Evolutionary conservation across 495 filamentous ascomycete species (phyloP).

Genomic region (Penicillium waksmanii): DNA sequence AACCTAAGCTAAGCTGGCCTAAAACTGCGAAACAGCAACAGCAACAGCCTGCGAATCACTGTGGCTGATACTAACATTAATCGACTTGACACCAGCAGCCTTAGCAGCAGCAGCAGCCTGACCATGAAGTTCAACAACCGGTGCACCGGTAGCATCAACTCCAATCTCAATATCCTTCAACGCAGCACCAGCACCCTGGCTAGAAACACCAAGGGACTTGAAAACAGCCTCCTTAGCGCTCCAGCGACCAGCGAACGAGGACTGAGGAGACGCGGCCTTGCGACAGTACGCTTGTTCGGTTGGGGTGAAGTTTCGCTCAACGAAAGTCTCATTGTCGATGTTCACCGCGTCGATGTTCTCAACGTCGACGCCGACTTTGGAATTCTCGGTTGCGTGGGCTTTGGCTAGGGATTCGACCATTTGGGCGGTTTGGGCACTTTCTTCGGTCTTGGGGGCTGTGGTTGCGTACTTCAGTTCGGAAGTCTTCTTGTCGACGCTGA

Average conservation of each 20-base stretch:
- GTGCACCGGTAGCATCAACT: constrained; percentile 77
- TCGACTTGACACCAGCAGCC: constrained; percentile 79
- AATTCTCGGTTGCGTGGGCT: constrained; percentile 69
- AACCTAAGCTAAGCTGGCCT: constrained; percentile 22
- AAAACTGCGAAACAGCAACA: constrained; percentile 82
- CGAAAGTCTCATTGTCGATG: constrained; percentile 88
- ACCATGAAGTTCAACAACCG: constrained; percentile 84
- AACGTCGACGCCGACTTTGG: constrained; percentile 90
- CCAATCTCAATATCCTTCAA: constrained; percentile 94
- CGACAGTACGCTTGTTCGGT: constrained; percentile 83
- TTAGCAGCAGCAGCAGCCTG: constrained; percentile 79
- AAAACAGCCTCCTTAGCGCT: constrained; percentile 98
- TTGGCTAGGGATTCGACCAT: constrained; percentile 80
- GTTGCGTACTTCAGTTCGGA: constrained; percentile 72
- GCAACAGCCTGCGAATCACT: constrained; percentile 90
- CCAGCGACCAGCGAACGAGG: constrained; percentile 92
- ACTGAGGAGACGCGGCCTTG: constrained; percentile 73
- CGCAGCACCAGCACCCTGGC: constrained; percentile 84
- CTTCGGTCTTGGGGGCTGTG: constrained; percentile 60
- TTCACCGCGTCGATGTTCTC: constrained; percentile 84
- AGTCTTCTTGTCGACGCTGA: constrained; percentile 80
- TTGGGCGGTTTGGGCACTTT: constrained; percentile 65
- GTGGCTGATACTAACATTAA: constrained; percentile 93
- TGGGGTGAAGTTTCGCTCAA: constrained; percentile 91
- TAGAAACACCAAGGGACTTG: constrained; percentile 88